Evolutionary conservation across 164 flowering plant genomes (phyloP).

Genomic region (Houttuynia cordata): DNA sequence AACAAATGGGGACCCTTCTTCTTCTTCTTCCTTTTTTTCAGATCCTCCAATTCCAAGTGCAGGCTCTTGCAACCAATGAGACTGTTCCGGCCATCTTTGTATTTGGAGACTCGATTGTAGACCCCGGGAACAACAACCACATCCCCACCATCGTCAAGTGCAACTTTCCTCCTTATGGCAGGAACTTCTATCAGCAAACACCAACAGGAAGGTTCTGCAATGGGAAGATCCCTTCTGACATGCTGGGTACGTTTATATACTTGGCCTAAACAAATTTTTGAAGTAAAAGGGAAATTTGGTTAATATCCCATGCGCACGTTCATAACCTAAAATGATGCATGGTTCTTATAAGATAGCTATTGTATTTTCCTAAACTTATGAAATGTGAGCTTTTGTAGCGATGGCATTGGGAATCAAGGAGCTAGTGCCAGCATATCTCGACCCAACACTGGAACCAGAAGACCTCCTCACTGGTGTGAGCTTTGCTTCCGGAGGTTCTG

Average conservation of each 20-base stretch:
- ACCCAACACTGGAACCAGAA: constrained; percentile 17
- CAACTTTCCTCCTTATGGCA: constrained; percentile 57
- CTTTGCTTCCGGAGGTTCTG: constrained; percentile 51
- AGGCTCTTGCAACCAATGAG: too few species aligned
- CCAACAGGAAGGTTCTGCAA: constrained; percentile 64
- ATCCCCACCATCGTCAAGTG: constrained; percentile 44
- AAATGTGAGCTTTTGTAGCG: neutral
- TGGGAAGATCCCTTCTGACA: constrained; percentile 44
- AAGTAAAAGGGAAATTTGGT: too few species aligned
- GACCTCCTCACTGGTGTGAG: constrained; percentile 52
- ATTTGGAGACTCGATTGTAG: constrained; percentile 72
- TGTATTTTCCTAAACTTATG: too few species aligned
- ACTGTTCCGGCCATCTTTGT: constrained; percentile 34
- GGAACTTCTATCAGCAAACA: constrained; percentile 37
- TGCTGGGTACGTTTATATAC: constrained; percentile 3
- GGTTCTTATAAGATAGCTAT: too few species aligned
- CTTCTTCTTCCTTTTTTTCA: neutral
- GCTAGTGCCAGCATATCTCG: constrained; percentile 37
- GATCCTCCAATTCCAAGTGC: neutral
- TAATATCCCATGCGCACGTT: too few species aligned
- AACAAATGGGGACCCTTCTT: too few species aligned
- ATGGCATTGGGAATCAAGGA: constrained; percentile 27
- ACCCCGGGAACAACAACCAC: constrained; percentile 58
- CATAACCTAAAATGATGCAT: too few species aligned
- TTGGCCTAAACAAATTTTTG: too few species aligned